Conservation (phyloP, 2,329 filamentous ascomycete species). For the Fusarium clavum region DNA sequence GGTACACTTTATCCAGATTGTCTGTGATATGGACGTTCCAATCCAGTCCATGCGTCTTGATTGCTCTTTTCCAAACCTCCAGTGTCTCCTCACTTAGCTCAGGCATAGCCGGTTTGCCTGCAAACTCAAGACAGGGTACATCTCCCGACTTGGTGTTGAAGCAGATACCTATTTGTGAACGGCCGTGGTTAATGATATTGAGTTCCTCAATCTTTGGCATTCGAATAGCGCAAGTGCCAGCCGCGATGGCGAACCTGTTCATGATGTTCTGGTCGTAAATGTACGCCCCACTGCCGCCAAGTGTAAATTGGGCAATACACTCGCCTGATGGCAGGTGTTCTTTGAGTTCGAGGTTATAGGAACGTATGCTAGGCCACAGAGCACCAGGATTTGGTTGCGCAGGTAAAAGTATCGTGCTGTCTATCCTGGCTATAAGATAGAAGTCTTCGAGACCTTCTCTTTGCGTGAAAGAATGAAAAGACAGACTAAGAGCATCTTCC, state of each 20-base stretch:
- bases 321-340: constrained; percentile 8
- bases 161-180: not conserved
- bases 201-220: constrained; percentile 15
- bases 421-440: constrained; percentile 11
- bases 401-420: constrained; percentile 18
- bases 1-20: not conserved
- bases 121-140: constrained; percentile 11
- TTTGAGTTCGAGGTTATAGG: constrained; percentile 3
- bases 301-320: not conserved
- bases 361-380: constrained; percentile 1
- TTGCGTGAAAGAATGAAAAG: not conserved
- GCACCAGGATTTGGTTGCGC: not conserved
- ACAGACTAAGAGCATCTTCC: constrained; percentile 5
- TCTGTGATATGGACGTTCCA: not conserved
- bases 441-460: constrained; percentile 6
- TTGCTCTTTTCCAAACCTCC: not conserved
- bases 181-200: not conserved
- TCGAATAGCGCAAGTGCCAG: not conserved
- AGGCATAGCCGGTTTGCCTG: not conserved
- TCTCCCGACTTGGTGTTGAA: not conserved
- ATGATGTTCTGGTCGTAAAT: not conserved
- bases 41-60: not conserved
- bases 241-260: constrained; percentile 7
- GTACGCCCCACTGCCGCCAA: not conserved
- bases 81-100: constrained; percentile 1